phyloP scores from a whole-genome alignment of 371 early-diverging fungal genomes.

The Apophysomyces ossiformis region DNA sequence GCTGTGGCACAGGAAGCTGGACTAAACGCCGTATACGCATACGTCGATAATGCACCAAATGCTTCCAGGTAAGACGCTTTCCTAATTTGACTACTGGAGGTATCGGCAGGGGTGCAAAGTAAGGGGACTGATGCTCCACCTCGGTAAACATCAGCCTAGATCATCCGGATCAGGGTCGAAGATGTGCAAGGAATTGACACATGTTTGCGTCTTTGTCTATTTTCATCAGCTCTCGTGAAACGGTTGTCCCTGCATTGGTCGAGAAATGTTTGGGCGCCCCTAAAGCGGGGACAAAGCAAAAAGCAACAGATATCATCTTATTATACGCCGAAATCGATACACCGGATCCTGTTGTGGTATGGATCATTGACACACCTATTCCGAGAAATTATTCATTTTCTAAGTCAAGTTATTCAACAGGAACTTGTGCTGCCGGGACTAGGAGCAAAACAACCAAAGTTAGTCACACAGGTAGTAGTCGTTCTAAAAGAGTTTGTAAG shows the following conservation, averaged over 20 bases:
- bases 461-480: slow-evolving; percentile 77
- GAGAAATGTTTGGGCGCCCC: slow-evolving; percentile 90
- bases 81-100: background rate
- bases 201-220: slow-evolving; percentile 11
- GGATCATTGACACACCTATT: slow-evolving; percentile 10
- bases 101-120: slow-evolving; percentile 1
- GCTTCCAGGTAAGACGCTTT: slow-evolving; percentile 63
- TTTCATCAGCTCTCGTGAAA: slow-evolving; percentile 62
- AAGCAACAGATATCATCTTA: slow-evolving; percentile 81
- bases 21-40: slow-evolving; percentile 74
- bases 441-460: slow-evolving; percentile 90
- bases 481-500: slow-evolving; percentile 77
- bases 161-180: background rate
- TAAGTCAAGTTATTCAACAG: slow-evolving; percentile 40
- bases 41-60: slow-evolving; percentile 82
- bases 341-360: slow-evolving; percentile 82
- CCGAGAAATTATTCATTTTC: background rate
- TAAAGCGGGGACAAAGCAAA: slow-evolving; percentile 80
- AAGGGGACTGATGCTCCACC: slow-evolving; percentile 1
- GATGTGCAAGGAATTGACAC: slow-evolving; percentile 14
- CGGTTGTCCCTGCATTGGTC: slow-evolving; percentile 79
- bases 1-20: slow-evolving; percentile 93
- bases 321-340: slow-evolving; percentile 87
- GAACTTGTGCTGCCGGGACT: slow-evolving; percentile 79
- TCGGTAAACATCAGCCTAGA: background rate